Evolutionary conservation across 2,329 filamentous ascomycete species (phyloP), one percentile per base, ranked within the genome.

Genomic region (Colletotrichum caudatum): DNA sequence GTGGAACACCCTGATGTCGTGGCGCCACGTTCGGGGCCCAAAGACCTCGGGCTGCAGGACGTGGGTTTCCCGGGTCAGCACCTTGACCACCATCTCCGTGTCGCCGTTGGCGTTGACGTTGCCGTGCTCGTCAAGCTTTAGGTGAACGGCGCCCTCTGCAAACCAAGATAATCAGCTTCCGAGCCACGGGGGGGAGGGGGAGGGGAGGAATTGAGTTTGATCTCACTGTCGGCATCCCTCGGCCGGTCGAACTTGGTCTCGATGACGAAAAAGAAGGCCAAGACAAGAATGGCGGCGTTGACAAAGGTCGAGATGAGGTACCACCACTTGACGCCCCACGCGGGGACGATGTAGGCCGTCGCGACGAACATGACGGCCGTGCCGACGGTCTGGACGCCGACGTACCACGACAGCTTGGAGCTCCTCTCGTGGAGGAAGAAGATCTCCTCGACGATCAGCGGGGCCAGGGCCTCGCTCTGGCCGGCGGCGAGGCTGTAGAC

Each of bases 401-500:
- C 66, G 35, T 74, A 76, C 69, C 73, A 75, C 16, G 66, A 18
- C 23, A 76, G 54, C 29, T 73, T 73, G 0, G 67, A 59, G 14
- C 57, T 69, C 5, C 74, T 53, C 64, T 77, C 72, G 37, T 76
- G 76, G 0, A 77, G 68, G 53, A 76, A 77, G 46, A 74, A 60
- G 14, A 77, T 74, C 66, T 77, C 76, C 51, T 76, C 73, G 1
- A 77, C 58, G n/a, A 77, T 71, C 33, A 74, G 68, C 1, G 75
- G 75, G 2, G 73, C 73, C 11, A 77, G 57, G 4, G 76, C 78
- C 54, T 81, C 79, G 41, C 75, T 78, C 61, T 81, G 78, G 0
- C 79, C 79, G 4, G 79, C 78, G 0, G 79, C 79, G 62, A 81
- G 69, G n/a, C 76, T 75, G 11, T 79, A 66, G 8, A 80, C 58